Evolutionary conservation across 2,329 filamentous ascomycete genomes (phyloP).

Genomic region (Trichoderma afroharzianum): DNA sequence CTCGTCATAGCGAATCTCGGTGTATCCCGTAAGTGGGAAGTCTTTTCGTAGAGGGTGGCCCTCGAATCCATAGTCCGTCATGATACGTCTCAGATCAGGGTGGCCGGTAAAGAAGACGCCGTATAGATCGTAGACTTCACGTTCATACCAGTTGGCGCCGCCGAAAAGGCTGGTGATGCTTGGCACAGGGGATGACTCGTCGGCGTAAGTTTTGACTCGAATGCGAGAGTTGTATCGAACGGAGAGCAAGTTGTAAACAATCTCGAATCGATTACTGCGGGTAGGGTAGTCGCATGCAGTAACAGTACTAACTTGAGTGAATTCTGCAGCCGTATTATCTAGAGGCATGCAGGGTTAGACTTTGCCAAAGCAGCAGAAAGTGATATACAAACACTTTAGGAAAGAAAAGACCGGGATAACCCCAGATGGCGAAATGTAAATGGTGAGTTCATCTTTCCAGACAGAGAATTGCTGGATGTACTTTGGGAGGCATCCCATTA

Average conservation of each 20-base stretch:
- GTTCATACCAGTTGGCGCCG: conserved; percentile 97
- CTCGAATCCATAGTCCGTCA: conserved; percentile 99
- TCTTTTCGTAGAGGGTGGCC: conserved; percentile 96
- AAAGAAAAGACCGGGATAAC: conserved; percentile 91
- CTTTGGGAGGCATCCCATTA: conserved; percentile 95
- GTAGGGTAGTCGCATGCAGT: conserved; percentile 96
- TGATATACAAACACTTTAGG: conserved; percentile 63
- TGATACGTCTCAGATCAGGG: conserved; percentile 92
- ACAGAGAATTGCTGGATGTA: conserved; percentile 99
- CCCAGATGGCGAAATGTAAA: conserved; percentile 85
- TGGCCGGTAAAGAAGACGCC: conserved; percentile 96
- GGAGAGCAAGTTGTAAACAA: conserved; percentile 95
- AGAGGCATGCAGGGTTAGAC: background rate
- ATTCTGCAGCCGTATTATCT: conserved; percentile 97
- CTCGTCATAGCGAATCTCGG: conserved; percentile 95
- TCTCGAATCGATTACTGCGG: conserved; percentile 90
- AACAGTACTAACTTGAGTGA: conserved; percentile 87
- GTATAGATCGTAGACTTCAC: conserved; percentile 96
- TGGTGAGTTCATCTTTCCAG: conserved; percentile 97
- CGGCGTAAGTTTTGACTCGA: conserved; percentile 97
- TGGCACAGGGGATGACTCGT: conserved; percentile 90
- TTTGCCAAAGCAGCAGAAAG: background rate
- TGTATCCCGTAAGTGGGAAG: conserved; percentile 96
- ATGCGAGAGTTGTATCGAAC: conserved; percentile 96
- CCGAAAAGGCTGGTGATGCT: conserved; percentile 84